These are phyloP conservation scores for Lycium barbarum DNA, from an alignment of 257 asterid species.

Conservation along the genomic window DNA sequence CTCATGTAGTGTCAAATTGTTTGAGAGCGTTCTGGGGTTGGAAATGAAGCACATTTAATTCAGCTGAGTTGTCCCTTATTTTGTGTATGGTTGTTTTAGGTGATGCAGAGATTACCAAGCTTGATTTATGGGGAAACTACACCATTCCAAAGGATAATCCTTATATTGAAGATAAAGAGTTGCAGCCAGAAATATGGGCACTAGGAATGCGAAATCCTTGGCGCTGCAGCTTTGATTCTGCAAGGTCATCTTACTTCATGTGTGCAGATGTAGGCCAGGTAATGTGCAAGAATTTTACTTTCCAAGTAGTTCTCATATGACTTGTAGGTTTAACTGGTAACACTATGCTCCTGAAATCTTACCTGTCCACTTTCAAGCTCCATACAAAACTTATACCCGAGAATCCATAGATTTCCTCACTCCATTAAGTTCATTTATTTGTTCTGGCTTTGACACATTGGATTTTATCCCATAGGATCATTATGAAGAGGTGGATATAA, in stretches of 20 bases:
- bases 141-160: slow-evolving; percentile 89
- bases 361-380: neutral
- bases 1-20: neutral
- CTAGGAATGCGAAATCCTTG: slow-evolving; percentile 90
- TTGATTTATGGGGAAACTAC: slow-evolving; percentile 89
- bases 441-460: neutral
- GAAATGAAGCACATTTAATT: neutral
- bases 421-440: neutral
- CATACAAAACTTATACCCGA: neutral
- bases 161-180: slow-evolving; percentile 53
- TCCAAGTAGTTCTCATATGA: neutral
- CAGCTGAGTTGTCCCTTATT: neutral
- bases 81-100: slow-evolving; percentile 45
- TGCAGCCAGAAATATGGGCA: slow-evolving; percentile 90
- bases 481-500: slow-evolving; percentile 82
- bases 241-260: slow-evolving; percentile 78
- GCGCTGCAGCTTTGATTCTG: slow-evolving; percentile 97
- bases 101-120: slow-evolving; percentile 53
- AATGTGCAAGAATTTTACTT: slow-evolving; percentile 21
- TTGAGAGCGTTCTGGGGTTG: neutral
- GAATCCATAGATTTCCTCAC: neutral
- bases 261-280: slow-evolving; percentile 96
- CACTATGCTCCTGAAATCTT: neutral
- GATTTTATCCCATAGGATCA: slow-evolving; percentile 52
- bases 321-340: neutral